Evolutionary conservation across 2,329 filamentous ascomycete genomes (phyloP), one percentile per base, ranked within the genome.

Genomic region (Colletotrichum musicola): DNA sequence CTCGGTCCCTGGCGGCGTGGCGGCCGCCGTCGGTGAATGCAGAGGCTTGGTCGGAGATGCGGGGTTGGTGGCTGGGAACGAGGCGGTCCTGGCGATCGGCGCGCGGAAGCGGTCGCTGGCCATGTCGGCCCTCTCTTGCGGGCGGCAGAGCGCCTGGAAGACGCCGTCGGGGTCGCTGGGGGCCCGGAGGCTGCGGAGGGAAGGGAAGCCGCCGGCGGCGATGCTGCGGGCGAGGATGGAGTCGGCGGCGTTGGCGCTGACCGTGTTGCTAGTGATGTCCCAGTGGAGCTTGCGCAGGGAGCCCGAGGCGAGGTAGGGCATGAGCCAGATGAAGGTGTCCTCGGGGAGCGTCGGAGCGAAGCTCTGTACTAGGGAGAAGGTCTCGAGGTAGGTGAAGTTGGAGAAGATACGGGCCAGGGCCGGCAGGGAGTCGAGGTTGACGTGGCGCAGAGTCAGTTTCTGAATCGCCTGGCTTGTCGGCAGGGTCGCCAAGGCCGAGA

Each of bases 81-180:
- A 58, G 10, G 50, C 49, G 63, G 55, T 64, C 47, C 61, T 25
- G 25, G 54, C 64, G 20, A 64, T 59, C 30, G 66, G 74, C 4
- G 72, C 73, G 20, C 79, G 80, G 74, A 83, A 85, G 22, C 83
- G 83, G 70, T 89, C 86, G 10, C 78, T 79, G 1, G 85, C 82
- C 22, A 86, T 79, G 47, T 89, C 84, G 20, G 88, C 81, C 35
- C 83, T 83, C 35, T 86, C 86, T 4, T 85, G 80, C 0, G 92
- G 92, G 50, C 85, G 86, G 77, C 92, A 95, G 1, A 94, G 83
- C 1, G 83, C 80, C 78, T 95, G 92, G 70, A 94, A 88, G 7
- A 87, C 73, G 27, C 92, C 92, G 5, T 92, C 87, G 1, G 90
- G 86, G 71, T 95, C 92, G 65, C 88, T 88, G 1, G 91, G 92